Evolutionary conservation across 2,329 filamentous ascomycete species (phyloP).

Genomic region (Neoscytalidium dimidiatum): DNA sequence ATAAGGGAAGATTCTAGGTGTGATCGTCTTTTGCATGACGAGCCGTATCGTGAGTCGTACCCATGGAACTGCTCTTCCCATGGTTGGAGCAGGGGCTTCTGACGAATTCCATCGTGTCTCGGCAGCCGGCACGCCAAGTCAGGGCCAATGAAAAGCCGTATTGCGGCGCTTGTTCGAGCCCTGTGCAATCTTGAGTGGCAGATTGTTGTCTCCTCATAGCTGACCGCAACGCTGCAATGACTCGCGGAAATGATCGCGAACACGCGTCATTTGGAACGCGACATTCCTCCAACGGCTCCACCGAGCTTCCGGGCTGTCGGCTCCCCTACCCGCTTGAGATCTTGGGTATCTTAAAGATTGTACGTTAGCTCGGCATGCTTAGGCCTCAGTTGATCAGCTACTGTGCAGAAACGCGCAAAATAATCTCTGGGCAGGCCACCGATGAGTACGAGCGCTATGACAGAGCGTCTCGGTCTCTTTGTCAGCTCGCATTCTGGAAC

Average conservation of each 20-base stretch:
- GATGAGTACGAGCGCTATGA: background rate
- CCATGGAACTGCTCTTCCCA: background rate
- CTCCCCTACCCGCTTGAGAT: background rate
- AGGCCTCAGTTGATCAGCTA: background rate
- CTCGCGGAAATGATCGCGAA: conserved; percentile 2
- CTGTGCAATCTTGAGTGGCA: background rate
- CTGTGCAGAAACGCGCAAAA: background rate
- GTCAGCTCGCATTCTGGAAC: background rate
- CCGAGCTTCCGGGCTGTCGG: background rate
- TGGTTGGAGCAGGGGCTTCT: background rate
- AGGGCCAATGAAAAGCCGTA: conserved; percentile 24
- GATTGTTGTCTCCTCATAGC: conserved; percentile 1
- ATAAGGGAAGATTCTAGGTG: background rate
- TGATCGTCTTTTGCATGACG: background rate
- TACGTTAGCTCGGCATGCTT: background rate
- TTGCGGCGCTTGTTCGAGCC: background rate
- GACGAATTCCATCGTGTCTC: background rate
- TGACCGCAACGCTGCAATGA: conserved; percentile 5
- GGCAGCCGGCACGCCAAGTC: background rate
- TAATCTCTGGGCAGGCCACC: background rate
- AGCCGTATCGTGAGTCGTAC: background rate
- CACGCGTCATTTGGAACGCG: background rate
- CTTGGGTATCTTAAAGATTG: background rate
- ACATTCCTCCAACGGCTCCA: background rate
- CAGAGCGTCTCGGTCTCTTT: background rate